Conservation (phyloP, 345 rosid species). For the Linum usitatissimum region DNA sequence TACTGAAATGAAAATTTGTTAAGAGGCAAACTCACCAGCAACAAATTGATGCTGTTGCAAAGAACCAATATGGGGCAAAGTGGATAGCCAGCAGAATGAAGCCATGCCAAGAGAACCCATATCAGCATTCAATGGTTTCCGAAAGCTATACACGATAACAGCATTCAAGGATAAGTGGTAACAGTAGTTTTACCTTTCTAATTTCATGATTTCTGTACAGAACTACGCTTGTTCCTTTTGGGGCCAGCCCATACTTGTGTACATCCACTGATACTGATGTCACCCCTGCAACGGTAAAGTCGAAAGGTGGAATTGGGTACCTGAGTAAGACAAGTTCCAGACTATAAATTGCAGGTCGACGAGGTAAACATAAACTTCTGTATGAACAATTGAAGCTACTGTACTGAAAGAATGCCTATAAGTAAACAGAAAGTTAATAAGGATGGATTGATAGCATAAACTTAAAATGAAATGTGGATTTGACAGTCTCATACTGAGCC, state of each 20-base stretch:
- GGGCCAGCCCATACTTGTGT: conserved; percentile 94
- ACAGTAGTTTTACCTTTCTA: conserved; percentile 51
- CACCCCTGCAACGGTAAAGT: conserved; percentile 77
- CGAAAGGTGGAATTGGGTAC: conserved; percentile 77
- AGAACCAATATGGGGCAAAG: conserved; percentile 3
- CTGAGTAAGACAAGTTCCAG: conserved; percentile 23
- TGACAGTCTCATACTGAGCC: no score
- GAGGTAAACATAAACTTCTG: not conserved
- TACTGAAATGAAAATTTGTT: no score
- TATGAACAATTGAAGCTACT: not conserved
- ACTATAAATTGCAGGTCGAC: not conserved
- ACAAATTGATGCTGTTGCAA: conserved; percentile 84
- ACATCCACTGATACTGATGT: conserved; percentile 87
- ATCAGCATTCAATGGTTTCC: not conserved
- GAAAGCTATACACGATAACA: not conserved
- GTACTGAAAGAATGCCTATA: not conserved
- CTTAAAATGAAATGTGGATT: no score
- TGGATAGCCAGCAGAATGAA: conserved; percentile 17
- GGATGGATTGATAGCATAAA: not conserved
- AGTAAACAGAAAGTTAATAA: not conserved
- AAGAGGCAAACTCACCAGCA: conserved; percentile 51
- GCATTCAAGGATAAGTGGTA: not conserved
- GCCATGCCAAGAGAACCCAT: conserved; percentile 23
- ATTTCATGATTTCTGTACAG: conserved; percentile 90
- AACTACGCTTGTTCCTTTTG: conserved; percentile 88